Percentiles rank a stretch among this genome's conserved stretches.
Evolutionary conservation across 495 filamentous ascomycete species (phyloP).

Genomic region (Penicillium coprophilum): DNA sequence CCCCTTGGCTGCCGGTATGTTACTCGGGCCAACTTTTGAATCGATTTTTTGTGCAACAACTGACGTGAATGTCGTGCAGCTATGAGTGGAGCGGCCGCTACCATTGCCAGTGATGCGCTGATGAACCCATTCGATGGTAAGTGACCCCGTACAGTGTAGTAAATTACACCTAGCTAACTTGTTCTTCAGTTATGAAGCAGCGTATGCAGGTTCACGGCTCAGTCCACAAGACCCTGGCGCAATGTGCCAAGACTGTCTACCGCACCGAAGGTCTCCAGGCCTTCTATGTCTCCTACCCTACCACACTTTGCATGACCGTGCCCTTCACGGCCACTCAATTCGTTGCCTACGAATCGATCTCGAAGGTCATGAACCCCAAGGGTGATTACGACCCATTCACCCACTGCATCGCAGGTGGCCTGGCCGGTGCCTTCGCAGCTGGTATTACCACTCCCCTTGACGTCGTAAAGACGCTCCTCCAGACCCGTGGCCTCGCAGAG

Average conservation of each 20-base stretch:
- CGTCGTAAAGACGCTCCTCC: slow-evolving; percentile 95
- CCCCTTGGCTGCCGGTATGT: slow-evolving; percentile 79
- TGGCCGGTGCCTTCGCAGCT: slow-evolving; percentile 91
- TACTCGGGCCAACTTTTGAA: not conserved
- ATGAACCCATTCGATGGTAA: slow-evolving; percentile 99
- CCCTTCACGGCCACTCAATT: slow-evolving; percentile 97
- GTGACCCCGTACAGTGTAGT: slow-evolving; percentile 18
- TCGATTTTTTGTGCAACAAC: not conserved
- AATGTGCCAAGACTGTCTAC: slow-evolving; percentile 87
- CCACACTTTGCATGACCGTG: slow-evolving; percentile 96
- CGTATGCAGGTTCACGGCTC: slow-evolving; percentile 98
- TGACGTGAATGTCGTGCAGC: slow-evolving; percentile 51
- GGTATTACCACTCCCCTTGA: slow-evolving; percentile 94
- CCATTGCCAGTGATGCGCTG: slow-evolving; percentile 93
- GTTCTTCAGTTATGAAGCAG: slow-evolving; percentile 85
- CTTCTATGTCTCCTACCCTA: slow-evolving; percentile 99
- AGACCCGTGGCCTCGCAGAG: slow-evolving; percentile 80
- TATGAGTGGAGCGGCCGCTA: slow-evolving; percentile 87
- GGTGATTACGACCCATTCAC: slow-evolving; percentile 86
- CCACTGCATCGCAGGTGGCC: slow-evolving; percentile 86
- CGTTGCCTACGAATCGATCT: slow-evolving; percentile 94
- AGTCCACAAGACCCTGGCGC: slow-evolving; percentile 75
- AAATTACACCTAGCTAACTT: slow-evolving; percentile 16
- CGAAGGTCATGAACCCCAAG: slow-evolving; percentile 83
- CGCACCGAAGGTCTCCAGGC: slow-evolving; percentile 81